A percentile compares a stretch with the other conserved stretches of the same genome.
phyloP scores from a whole-genome alignment of 306 rosid genomes.

The Trichosanthes truncata region DNA sequence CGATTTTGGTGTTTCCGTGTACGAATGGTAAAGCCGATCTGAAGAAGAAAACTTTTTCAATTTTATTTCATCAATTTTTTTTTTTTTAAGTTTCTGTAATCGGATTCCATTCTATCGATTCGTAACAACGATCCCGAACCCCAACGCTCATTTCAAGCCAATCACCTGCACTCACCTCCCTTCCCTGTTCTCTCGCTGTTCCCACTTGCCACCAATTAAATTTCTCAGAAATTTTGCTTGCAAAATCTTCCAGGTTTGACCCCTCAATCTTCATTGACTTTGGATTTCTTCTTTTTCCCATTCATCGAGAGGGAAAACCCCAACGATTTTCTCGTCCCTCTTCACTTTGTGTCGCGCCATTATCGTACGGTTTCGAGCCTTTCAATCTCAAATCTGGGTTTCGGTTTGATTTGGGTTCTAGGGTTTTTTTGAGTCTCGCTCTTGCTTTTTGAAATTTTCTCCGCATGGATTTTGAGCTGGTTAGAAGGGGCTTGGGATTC shows the following conservation, averaged over 20 bases:
- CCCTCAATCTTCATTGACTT: neutral
- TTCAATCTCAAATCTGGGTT: conserved; percentile 9
- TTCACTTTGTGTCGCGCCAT: neutral
- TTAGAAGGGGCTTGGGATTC: conserved; percentile 32
- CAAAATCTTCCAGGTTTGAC: neutral
- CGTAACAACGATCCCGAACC: neutral
- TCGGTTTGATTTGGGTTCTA: neutral
- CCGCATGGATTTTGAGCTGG: conserved; percentile 48
- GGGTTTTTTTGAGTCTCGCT: neutral
- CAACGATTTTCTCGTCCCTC: neutral
- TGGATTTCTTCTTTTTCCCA: neutral
- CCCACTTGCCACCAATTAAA: neutral
- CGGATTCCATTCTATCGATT: neutral
- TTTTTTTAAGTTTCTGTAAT: no score
- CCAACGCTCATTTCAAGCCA: neutral
- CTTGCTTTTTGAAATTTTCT: neutral
- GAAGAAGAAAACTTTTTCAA: no score
- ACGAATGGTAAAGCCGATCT: neutral
- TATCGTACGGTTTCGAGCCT: neutral
- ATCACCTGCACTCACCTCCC: neutral
- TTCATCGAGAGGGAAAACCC: neutral
- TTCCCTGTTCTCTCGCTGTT: neutral
- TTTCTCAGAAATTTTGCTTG: neutral
- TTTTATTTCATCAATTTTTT: neutral
- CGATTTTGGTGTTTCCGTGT: neutral